These are phyloP conservation scores for Nidularia pulvinata DNA, from an alignment of 768 basidiomycete genomes.

Conservation along the genomic window DNA sequence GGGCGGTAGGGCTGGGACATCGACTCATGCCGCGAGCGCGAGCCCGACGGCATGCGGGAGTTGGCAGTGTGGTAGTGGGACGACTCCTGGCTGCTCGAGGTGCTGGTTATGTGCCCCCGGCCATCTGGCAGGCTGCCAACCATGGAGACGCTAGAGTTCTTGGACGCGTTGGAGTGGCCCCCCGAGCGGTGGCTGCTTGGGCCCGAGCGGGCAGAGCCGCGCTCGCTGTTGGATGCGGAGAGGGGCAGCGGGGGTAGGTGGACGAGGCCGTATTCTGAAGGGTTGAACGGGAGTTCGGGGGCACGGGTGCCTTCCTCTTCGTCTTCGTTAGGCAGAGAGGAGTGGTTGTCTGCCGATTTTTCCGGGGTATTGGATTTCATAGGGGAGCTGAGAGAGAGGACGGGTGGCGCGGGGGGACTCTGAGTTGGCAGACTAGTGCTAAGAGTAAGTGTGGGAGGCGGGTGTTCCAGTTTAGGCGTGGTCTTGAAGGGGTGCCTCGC, in stretches of 20 bases:
- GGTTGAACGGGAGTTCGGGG: conserved; percentile 27
- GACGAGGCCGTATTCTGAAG: conserved; percentile 37
- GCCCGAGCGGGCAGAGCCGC: conserved; percentile 5
- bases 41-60: neutral
- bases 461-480: neutral
- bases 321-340: conserved; percentile 10
- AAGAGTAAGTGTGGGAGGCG: too few species aligned
- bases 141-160: neutral
- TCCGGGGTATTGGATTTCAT: neutral
- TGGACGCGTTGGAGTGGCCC: neutral
- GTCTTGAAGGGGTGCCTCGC: neutral
- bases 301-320: conserved; percentile 1
- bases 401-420: too few species aligned
- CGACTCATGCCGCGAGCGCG: too few species aligned
- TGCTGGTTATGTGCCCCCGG: too few species aligned
- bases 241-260: conserved; percentile 34
- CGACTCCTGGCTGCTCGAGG: too few species aligned
- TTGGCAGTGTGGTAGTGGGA: too few species aligned
- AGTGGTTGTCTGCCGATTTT: conserved; percentile 1
- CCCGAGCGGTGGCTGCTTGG: neutral
- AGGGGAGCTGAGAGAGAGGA: neutral
- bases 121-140: neutral
- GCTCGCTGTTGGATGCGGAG: conserved; percentile 10
- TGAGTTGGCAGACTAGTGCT: too few species aligned
- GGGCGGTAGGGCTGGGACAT: too few species aligned